These are phyloP conservation scores for Cryptosporidium meleagridis DNA, from an alignment of 169 alveolate genomes.

Conservation along the genomic window DNA sequence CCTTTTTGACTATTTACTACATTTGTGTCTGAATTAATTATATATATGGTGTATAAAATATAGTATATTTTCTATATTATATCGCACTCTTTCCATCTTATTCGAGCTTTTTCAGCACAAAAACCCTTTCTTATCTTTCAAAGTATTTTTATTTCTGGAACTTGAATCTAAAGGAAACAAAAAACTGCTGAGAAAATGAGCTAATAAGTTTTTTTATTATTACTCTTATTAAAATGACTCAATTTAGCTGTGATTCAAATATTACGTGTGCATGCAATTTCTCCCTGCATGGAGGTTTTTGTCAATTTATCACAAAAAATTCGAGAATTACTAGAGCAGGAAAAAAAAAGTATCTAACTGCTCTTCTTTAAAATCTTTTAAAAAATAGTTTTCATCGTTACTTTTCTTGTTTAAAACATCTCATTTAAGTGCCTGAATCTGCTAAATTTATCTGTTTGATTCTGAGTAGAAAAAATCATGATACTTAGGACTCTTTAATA, in stretches of 20 bases:
- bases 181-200: not conserved
- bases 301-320: not conserved
- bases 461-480: conserved; percentile 52
- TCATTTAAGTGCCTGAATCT: not conserved
- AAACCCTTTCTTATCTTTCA: not conserved
- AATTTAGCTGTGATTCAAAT: not conserved
- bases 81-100: not conserved
- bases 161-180: not conserved
- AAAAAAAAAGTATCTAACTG: too few relatives aligned
- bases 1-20: not conserved
- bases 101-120: not conserved
- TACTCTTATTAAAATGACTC: not conserved
- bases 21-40: not conserved
- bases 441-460: not conserved
- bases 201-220: not conserved
- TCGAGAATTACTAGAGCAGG: not conserved
- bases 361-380: not conserved
- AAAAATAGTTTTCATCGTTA: too few relatives aligned
- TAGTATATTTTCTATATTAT: too few relatives aligned
- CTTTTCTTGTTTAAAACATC: not conserved
- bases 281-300: not conserved
- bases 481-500: conserved; percentile 38
- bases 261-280: not conserved
- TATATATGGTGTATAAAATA: too few relatives aligned
- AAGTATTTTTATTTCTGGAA: not conserved